Evolutionary conservation across 1,284 basidiomycete genomes (phyloP).

Genomic region (Thecaphora frezii): DNA sequence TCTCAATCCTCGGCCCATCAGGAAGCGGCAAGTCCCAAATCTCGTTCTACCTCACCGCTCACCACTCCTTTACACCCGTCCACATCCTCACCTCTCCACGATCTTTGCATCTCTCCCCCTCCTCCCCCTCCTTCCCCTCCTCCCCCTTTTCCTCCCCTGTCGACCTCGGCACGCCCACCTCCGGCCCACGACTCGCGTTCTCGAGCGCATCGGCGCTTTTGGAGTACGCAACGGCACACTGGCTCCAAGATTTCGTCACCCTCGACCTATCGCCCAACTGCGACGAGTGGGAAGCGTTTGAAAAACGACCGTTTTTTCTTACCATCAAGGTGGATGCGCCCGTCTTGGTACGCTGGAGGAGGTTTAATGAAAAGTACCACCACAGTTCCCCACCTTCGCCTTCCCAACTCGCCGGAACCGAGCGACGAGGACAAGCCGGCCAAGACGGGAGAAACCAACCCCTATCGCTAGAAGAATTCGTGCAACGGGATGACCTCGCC

Average conservation of each 20-base stretch:
- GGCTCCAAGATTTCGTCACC: slow-evolving; percentile 80
- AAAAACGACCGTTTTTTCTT: slow-evolving; percentile 87
- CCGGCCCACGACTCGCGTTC: slow-evolving; percentile 2
- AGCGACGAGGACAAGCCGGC: no score
- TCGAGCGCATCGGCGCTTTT: slow-evolving; percentile 68
- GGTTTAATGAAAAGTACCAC: slow-evolving; percentile 14
- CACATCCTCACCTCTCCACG: background rate
- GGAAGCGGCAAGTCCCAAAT: slow-evolving; percentile 79
- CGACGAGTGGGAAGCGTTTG: slow-evolving; percentile 69
- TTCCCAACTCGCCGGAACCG: background rate
- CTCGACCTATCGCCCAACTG: slow-evolving; percentile 71
- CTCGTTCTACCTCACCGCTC: slow-evolving; percentile 69
- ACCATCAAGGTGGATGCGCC: slow-evolving; percentile 85
- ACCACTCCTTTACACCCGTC: slow-evolving; percentile 60
- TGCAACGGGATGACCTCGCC: no score
- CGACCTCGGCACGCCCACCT: background rate
- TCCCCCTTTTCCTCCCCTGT: background rate
- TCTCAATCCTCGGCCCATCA: slow-evolving; percentile 82
- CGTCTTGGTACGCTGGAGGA: slow-evolving; percentile 61
- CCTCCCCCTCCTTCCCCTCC: slow-evolving; percentile 1
- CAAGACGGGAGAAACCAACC: no score
- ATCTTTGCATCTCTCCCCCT: background rate
- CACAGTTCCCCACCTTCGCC: no score
- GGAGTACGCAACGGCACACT: slow-evolving; percentile 77
- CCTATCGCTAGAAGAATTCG: no score